Percentiles rank a stretch among this genome's conserved stretches.
These are phyloP conservation scores for Raffaelea deltoideospora DNA, from an alignment of 2,329 filamentous ascomycete genomes.

Conservation along the genomic window DNA sequence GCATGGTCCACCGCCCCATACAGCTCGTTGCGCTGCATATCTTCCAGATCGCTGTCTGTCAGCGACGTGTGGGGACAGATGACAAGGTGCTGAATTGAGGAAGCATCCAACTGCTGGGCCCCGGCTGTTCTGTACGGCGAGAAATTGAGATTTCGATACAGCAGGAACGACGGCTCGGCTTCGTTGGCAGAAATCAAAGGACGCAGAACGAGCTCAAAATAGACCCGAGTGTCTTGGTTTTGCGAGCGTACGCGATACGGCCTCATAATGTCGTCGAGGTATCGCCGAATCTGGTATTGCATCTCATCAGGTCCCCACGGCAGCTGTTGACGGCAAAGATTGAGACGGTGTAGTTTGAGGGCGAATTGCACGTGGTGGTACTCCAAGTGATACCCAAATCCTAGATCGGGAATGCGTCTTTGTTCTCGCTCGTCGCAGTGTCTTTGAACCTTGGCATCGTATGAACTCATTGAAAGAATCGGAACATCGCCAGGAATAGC, in stretches of 20 bases:
- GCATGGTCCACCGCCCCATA: constrained; percentile 1
- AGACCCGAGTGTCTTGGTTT: not conserved
- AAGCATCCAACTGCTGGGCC: not conserved
- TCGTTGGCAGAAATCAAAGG: not conserved
- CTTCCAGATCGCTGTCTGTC: not conserved
- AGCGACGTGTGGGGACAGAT: constrained; percentile 2
- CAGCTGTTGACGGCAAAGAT: too few species aligned
- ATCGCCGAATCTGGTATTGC: not conserved
- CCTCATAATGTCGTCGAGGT: not conserved
- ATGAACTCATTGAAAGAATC: not conserved
- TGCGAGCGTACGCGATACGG: not conserved
- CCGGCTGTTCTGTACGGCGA: not conserved
- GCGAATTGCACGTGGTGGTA: constrained; percentile 4
- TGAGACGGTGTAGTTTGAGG: constrained; percentile 1
- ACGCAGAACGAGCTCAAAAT: not conserved
- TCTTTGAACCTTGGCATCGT: not conserved
- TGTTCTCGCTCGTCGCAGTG: too few species aligned
- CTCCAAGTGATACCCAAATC: constrained; percentile 1
- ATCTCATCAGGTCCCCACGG: too few species aligned
- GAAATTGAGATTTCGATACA: constrained; percentile 1
- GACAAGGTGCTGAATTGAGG: not conserved
- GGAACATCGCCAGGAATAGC: not conserved
- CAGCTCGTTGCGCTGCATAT: not conserved
- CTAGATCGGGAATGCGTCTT: not conserved
- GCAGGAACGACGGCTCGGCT: not conserved